Evolutionary conservation across 768 basidiomycete species (phyloP).

Genomic region (Tulasnella sp.): DNA sequence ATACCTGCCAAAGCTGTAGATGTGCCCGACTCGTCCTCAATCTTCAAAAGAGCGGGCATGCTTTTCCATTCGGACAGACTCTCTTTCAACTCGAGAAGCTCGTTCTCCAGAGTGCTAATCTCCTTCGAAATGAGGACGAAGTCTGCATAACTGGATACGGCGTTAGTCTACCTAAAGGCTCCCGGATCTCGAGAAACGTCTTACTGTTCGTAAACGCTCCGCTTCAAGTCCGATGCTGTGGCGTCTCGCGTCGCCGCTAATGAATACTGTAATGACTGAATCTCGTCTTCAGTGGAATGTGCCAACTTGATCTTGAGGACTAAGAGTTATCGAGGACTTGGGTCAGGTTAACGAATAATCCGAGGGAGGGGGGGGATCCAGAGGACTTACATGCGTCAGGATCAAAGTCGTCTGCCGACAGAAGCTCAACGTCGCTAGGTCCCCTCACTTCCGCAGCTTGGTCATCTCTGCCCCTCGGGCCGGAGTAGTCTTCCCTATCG

Average conservation of each 20-base stretch:
- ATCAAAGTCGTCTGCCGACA: constrained; percentile 81
- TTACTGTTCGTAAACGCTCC: constrained; percentile 92
- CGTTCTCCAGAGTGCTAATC: constrained; percentile 91
- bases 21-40: constrained; percentile 61
- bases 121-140: constrained; percentile 97
- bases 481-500: constrained; percentile 32
- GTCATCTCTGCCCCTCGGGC: constrained; percentile 39
- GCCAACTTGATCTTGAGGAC: constrained; percentile 80
- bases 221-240: constrained; percentile 76
- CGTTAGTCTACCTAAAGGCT: background rate
- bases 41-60: constrained; percentile 88
- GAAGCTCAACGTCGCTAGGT: constrained; percentile 52
- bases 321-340: constrained; percentile 37
- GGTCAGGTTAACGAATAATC: background rate
- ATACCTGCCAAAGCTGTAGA: constrained; percentile 52
- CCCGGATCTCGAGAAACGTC: constrained; percentile 30
- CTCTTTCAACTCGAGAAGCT: constrained; percentile 96
- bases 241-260: constrained; percentile 65
- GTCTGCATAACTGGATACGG: constrained; percentile 74
- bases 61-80: constrained; percentile 91
- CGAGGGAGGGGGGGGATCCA: too few relatives aligned
- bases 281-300: constrained; percentile 82
- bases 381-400: constrained; percentile 77
- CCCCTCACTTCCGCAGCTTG: constrained; percentile 59
- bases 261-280: constrained; percentile 71